Evolutionary conservation across 176 grass and related monocot genomes (phyloP).

Genomic region (Cenchrus americanus): DNA sequence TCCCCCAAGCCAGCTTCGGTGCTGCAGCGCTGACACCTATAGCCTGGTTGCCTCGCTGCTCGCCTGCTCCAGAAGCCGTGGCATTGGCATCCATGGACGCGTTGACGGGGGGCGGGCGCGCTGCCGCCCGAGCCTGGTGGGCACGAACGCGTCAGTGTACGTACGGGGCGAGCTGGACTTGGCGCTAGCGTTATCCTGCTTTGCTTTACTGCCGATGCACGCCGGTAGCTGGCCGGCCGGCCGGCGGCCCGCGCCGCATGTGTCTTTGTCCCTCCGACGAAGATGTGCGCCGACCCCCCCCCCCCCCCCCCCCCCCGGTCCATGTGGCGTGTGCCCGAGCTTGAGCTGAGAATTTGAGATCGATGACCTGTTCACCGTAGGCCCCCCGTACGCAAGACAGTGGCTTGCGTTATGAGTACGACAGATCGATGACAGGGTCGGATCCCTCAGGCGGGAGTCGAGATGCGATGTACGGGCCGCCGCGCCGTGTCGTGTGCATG

Average conservation of each 20-base stretch:
- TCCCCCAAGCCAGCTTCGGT: neutral
- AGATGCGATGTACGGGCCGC: too few relatives aligned
- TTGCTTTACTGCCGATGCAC: neutral
- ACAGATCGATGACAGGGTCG: neutral
- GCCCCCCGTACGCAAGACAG: neutral
- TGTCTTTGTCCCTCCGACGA: neutral
- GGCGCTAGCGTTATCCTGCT: neutral
- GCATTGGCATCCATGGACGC: neutral
- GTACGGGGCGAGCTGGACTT: neutral
- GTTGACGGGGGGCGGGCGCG: neutral
- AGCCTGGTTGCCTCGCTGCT: neutral
- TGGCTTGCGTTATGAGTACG: neutral
- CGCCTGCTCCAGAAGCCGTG: neutral
- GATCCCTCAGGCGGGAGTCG: too few relatives aligned
- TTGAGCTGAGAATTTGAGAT: neutral
- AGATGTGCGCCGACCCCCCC: neutral
- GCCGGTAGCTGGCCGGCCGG: neutral
- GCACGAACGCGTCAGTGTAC: neutral
- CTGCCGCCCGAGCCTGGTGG: neutral
- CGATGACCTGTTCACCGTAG: neutral
- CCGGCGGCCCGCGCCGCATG: constrained; percentile 7
- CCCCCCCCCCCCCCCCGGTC: too few relatives aligned
- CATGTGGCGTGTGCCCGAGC: constrained; percentile 16
- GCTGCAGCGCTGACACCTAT: neutral
- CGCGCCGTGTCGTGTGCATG: too few relatives aligned